Conservation (phyloP, 225 moss, liverwort and hornwort genomes). For the Physcomitrellopsis africana region DNA sequence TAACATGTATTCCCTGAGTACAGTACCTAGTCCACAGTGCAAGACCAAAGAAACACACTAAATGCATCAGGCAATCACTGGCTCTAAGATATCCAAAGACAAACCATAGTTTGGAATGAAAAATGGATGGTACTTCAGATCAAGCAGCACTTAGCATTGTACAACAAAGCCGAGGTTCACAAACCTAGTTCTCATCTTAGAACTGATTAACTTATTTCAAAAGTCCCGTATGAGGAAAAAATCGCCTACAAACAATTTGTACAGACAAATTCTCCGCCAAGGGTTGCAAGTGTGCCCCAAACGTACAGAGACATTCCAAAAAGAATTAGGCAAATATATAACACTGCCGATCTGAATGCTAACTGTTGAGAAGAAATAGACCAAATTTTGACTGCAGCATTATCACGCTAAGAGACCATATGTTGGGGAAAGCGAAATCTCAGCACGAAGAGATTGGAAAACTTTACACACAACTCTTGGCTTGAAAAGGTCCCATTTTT, state of each 20-base stretch:
- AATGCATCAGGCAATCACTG: no score
- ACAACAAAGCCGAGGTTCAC: slow-evolving; percentile 14
- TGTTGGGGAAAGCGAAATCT: not conserved
- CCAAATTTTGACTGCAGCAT: slow-evolving; percentile 35
- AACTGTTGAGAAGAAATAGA: slow-evolving; percentile 7
- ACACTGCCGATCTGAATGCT: slow-evolving; percentile 8
- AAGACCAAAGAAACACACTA: no score
- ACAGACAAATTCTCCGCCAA: slow-evolving; percentile 24
- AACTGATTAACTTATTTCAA: not conserved
- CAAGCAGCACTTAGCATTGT: not conserved
- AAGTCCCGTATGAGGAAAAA: not conserved
- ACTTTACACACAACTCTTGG: not conserved
- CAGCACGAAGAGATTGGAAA: not conserved
- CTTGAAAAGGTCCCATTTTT: not conserved
- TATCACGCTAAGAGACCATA: not conserved
- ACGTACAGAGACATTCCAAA: slow-evolving; percentile 8
- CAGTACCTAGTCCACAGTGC: no score
- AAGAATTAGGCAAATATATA: not conserved
- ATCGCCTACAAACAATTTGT: slow-evolving; percentile 32
- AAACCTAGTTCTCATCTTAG: slow-evolving; percentile 1
- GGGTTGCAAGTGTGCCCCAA: slow-evolving; percentile 13
- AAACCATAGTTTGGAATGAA: no score
- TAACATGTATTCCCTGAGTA: no score
- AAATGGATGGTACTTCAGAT: no score
- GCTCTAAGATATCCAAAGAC: no score